Evolutionary conservation across 2,329 filamentous ascomycete genomes (phyloP).

Genomic region (Nemania diffusa): DNA sequence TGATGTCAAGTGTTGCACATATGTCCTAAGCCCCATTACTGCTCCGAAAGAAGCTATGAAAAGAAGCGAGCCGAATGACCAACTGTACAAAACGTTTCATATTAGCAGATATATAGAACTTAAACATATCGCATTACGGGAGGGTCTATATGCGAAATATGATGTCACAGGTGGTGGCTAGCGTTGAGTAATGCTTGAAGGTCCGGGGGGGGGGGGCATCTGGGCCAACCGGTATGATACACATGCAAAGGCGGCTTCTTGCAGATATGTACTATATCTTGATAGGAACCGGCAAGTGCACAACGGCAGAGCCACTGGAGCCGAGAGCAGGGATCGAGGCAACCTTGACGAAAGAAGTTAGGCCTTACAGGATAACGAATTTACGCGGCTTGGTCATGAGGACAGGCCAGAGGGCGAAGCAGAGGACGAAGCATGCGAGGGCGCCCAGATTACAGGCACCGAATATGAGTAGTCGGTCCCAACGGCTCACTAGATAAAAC

Average conservation of each 20-base stretch:
- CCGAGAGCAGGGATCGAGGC: slow-evolving; percentile 31
- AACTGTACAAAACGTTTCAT: slow-evolving; percentile 66
- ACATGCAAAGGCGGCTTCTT: slow-evolving; percentile 47
- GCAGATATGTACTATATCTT: slow-evolving; percentile 42
- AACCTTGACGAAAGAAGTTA: slow-evolving; percentile 29
- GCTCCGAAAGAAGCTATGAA: slow-evolving; percentile 94
- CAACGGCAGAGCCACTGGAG: slow-evolving; percentile 34
- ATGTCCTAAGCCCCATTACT: slow-evolving; percentile 89
- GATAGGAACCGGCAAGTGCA: slow-evolving; percentile 28
- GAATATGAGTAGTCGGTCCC: slow-evolving; percentile 95
- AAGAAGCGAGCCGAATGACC: slow-evolving; percentile 90
- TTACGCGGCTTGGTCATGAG: slow-evolving; percentile 85
- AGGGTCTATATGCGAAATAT: slow-evolving; percentile 22
- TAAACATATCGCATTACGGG: not conserved
- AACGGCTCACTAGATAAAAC: slow-evolving; percentile 80
- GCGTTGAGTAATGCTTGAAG: slow-evolving; percentile 39
- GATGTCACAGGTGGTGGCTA: slow-evolving; percentile 17
- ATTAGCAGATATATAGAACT: slow-evolving; percentile 42
- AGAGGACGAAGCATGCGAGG: slow-evolving; percentile 90
- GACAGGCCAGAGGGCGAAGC: slow-evolving; percentile 89
- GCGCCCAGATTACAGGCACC: slow-evolving; percentile 89
- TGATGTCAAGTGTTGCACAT: slow-evolving; percentile 85
- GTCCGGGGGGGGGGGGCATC: slow-evolving; percentile 42
- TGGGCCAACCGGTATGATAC: slow-evolving; percentile 43
- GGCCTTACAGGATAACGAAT: slow-evolving; percentile 92